A percentile compares a stretch with the other conserved stretches of the same genome.
phyloP scores from a whole-genome alignment of 1,284 basidiomycete species.

The Tilletia horrida region DNA sequence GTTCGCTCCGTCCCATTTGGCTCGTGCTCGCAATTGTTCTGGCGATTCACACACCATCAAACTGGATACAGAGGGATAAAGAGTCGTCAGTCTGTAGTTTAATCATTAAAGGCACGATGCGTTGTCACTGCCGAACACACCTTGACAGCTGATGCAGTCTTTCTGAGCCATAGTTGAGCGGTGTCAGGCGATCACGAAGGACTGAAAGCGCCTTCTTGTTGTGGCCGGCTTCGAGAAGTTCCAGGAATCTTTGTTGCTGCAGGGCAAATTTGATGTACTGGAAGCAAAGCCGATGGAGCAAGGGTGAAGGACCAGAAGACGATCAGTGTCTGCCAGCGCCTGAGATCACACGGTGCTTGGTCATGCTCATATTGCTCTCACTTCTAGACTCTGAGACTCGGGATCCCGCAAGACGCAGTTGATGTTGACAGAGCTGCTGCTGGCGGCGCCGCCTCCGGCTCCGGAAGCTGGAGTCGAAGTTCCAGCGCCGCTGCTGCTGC shows the following conservation, averaged over 20 bases:
- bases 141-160: slow-evolving; percentile 41
- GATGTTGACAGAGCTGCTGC: slow-evolving; percentile 27
- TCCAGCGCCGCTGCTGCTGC: neutral
- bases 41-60: slow-evolving; percentile 55
- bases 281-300: slow-evolving; percentile 27
- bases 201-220: slow-evolving; percentile 79
- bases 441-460: no score
- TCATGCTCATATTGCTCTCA: slow-evolving; percentile 6
- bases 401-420: slow-evolving; percentile 39
- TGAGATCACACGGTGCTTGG: no score
- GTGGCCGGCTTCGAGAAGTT: slow-evolving; percentile 79
- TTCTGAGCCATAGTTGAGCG: slow-evolving; percentile 54
- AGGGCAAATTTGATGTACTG: slow-evolving; percentile 82
- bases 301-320: slow-evolving; percentile 4
- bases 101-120: neutral
- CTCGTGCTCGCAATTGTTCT: slow-evolving; percentile 75
- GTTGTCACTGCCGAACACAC: slow-evolving; percentile 6
- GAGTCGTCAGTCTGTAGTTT: no score
- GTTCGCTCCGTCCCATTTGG: slow-evolving; percentile 82
- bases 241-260: slow-evolving; percentile 91
- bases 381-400: slow-evolving; percentile 29
- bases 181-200: slow-evolving; percentile 79
- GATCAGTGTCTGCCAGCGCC: neutral
- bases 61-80: slow-evolving; percentile 25
- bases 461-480: neutral